Percentiles rank a stretch among this genome's conserved stretches.
Conservation (phyloP, 2,329 filamentous ascomycete genomes). For the Septoria linicola region DNA sequence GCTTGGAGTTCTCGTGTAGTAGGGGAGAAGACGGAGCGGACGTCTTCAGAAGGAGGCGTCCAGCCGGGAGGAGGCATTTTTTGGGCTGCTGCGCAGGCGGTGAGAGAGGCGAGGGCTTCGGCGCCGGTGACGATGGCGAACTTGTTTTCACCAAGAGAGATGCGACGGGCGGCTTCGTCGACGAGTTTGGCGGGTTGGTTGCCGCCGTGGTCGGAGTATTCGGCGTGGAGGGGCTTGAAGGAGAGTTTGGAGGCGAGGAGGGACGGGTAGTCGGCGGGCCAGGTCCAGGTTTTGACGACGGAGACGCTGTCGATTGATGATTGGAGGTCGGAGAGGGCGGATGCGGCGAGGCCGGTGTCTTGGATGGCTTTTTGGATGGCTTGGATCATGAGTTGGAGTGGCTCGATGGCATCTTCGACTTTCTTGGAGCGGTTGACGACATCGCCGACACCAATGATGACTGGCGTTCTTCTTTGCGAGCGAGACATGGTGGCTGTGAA, state of each 20-base stretch:
- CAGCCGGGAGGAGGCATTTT: conserved; percentile 61
- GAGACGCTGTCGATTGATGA: conserved; percentile 57
- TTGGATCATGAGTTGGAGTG: conserved; percentile 57
- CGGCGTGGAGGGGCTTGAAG: conserved; percentile 49
- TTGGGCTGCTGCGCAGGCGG: conserved; percentile 52
- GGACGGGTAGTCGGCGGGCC: conserved; percentile 61
- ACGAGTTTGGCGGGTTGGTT: conserved; percentile 62
- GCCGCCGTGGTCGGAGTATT: conserved; percentile 60
- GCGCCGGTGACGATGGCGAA: conserved; percentile 63
- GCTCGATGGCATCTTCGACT: conserved; percentile 57
- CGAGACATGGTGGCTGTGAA: conserved; percentile 4
- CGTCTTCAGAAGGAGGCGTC: conserved; percentile 51
- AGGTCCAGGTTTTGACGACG: conserved; percentile 64
- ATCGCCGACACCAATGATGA: conserved; percentile 64
- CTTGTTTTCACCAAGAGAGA: conserved; percentile 54
- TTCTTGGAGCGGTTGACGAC: conserved; percentile 57
- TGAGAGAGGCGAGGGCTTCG: conserved; percentile 63
- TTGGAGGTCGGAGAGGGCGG: conserved; percentile 39
- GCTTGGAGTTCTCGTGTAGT: conserved; percentile 48
- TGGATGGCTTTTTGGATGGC: conserved; percentile 54
- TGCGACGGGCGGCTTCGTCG: conserved; percentile 61
- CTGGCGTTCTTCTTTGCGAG: conserved; percentile 42
- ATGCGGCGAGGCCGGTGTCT: conserved; percentile 46
- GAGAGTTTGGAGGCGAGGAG: conserved; percentile 53
- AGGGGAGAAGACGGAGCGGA: conserved; percentile 52